phyloP scores from a whole-genome alignment of 2,329 filamentous ascomycete genomes.

The Ophiostoma montium region DNA sequence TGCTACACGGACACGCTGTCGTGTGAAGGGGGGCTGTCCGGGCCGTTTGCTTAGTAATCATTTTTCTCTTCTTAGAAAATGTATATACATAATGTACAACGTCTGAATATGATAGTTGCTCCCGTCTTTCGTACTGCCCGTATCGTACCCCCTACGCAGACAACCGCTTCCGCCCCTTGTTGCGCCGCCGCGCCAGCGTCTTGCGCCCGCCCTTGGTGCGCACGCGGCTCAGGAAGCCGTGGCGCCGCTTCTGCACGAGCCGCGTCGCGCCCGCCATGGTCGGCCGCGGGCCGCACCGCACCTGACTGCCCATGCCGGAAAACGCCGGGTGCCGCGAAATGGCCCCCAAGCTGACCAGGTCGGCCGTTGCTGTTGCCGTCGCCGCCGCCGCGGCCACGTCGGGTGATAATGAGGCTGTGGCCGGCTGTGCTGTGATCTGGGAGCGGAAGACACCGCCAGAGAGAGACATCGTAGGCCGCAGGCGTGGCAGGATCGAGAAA shows the following conservation, averaged over 20 bases:
- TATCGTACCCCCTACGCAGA: slow-evolving; percentile 18
- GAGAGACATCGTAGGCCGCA: slow-evolving; percentile 9
- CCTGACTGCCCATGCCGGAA: slow-evolving; percentile 27
- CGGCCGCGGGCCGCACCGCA: slow-evolving; percentile 44
- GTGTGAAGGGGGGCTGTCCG: slow-evolving; percentile 21
- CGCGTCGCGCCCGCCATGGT: slow-evolving; percentile 41
- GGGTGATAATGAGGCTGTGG: slow-evolving; percentile 9
- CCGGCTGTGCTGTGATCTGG: neutral
- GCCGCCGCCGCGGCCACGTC: slow-evolving; percentile 6
- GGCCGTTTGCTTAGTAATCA: too few relatives aligned
- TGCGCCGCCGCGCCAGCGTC: slow-evolving; percentile 35
- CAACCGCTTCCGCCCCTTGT: slow-evolving; percentile 37
- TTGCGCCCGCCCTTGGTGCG: slow-evolving; percentile 36
- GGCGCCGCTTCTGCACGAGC: slow-evolving; percentile 43
- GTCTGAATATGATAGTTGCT: too few relatives aligned
- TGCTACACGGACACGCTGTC: slow-evolving; percentile 26
- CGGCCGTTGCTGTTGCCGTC: too few relatives aligned
- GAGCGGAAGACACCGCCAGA: slow-evolving; percentile 9
- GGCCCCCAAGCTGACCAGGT: slow-evolving; percentile 31
- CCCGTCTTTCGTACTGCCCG: neutral
- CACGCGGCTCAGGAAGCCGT: slow-evolving; percentile 40
- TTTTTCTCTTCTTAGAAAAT: too few relatives aligned
- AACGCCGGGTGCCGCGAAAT: slow-evolving; percentile 40
- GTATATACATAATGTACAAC: slow-evolving; percentile 1
- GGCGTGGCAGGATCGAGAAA: slow-evolving; percentile 16